These are phyloP conservation scores for Boletus subcaerulescens DNA, from an alignment of 768 basidiomycete species.

Conservation along the genomic window DNA sequence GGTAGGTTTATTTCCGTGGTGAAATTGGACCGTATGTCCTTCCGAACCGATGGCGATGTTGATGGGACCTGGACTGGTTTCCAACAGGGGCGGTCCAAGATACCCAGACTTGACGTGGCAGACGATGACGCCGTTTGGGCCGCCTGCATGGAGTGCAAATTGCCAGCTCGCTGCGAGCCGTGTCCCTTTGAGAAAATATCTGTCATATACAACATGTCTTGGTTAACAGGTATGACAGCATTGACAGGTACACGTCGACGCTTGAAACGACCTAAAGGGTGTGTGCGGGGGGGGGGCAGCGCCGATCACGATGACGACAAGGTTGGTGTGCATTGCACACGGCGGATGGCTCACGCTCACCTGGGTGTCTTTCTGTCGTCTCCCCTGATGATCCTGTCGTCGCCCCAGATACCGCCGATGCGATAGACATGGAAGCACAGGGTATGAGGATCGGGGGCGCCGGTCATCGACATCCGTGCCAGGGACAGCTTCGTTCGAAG, in stretches of 20 bases:
- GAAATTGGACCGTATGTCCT: slow-evolving; percentile 6
- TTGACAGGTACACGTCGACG: background rate
- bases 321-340: too few species aligned
- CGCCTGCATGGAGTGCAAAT: slow-evolving; percentile 18
- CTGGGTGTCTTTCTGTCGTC: slow-evolving; percentile 27
- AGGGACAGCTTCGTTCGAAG: background rate
- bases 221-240: background rate
- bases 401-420: slow-evolving; percentile 25
- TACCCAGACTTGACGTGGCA: slow-evolving; percentile 31
- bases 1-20: slow-evolving; percentile 1
- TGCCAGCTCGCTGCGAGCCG: slow-evolving; percentile 22
- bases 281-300: too few species aligned
- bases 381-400: slow-evolving; percentile 27
- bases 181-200: slow-evolving; percentile 24
- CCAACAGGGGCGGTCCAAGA: slow-evolving; percentile 20
- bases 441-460: background rate
- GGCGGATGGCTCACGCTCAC: slow-evolving; percentile 13
- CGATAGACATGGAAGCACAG: slow-evolving; percentile 29
- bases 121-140: slow-evolving; percentile 16
- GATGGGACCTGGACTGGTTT: slow-evolving; percentile 16
- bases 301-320: background rate
- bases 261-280: too few species aligned
- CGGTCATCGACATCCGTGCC: background rate
- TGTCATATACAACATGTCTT: background rate
- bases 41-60: slow-evolving; percentile 14